Evolutionary conservation across 2,329 filamentous ascomycete species (phyloP).

Genomic region (Ceratocystis ficicola): DNA sequence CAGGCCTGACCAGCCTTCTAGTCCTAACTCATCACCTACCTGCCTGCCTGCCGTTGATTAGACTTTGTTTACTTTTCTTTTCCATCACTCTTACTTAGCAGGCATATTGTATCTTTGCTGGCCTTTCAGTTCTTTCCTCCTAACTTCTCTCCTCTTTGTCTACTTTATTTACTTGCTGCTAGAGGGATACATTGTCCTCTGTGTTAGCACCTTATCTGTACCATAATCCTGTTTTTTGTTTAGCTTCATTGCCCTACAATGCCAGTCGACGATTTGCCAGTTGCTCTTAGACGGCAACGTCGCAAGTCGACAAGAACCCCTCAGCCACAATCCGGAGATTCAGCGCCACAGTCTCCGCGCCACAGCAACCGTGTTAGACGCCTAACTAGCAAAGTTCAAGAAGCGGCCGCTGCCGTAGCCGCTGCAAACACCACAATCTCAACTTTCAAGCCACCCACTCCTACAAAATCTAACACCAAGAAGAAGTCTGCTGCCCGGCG

Average conservation of each 20-base stretch:
- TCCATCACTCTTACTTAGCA: background rate
- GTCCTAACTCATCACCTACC: background rate
- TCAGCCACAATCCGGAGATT: constrained; percentile 12
- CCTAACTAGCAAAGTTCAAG: constrained; percentile 13
- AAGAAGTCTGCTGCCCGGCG: background rate
- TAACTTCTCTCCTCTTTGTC: background rate
- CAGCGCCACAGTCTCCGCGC: constrained; percentile 15
- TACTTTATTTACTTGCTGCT: background rate
- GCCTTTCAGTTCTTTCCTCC: background rate
- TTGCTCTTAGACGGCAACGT: constrained; percentile 15
- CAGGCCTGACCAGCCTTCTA: constrained; percentile 4
- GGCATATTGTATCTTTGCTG: background rate
- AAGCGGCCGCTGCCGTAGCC: background rate
- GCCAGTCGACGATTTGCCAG: constrained; percentile 16
- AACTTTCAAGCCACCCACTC: background rate
- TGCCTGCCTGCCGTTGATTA: background rate
- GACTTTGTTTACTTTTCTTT: constrained; percentile 1
- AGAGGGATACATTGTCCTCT: constrained; percentile 5
- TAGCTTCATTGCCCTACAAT: constrained; percentile 10
- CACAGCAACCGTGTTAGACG: constrained; percentile 20
- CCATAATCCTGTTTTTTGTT: constrained; percentile 5
- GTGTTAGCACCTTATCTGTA: constrained; percentile 2
- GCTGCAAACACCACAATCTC: background rate
- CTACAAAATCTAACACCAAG: background rate
- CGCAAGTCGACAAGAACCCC: constrained; percentile 4